Percentiles rank a stretch among this genome's conserved stretches.
Evolutionary conservation across 1,284 basidiomycete species (phyloP).

Genomic region (Naganishia liquefaciens): DNA sequence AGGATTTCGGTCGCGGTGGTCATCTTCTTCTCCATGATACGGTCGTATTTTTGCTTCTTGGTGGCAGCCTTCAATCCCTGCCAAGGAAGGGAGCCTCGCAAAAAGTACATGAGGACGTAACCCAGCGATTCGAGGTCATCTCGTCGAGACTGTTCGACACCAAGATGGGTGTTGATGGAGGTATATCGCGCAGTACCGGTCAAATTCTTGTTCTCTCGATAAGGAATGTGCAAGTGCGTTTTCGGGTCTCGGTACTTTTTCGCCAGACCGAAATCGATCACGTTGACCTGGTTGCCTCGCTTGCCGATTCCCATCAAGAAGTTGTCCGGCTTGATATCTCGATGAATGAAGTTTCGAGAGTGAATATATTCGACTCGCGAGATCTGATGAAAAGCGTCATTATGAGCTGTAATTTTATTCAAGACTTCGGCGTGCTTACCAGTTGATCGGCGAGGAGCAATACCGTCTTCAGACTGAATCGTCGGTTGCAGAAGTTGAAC

Average conservation of each 20-base stretch:
- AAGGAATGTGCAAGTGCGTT: constrained; percentile 98
- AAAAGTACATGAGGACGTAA: constrained; percentile 96
- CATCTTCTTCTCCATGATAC: constrained; percentile 99
- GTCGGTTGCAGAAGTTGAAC: constrained; percentile 99
- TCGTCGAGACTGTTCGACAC: constrained; percentile 93
- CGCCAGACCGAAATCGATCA: constrained; percentile 98
- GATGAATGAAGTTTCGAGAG: constrained; percentile 99
- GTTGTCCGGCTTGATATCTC: constrained; percentile 99
- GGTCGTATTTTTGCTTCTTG: constrained; percentile 99
- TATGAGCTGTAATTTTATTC: constrained; percentile 26
- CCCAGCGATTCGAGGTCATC: constrained; percentile 95
- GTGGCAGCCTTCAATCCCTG: constrained; percentile 97
- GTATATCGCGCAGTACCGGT: constrained; percentile 99
- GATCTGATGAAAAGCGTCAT: constrained; percentile 62
- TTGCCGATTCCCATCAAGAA: constrained; percentile 99
- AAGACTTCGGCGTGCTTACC: constrained; percentile 58
- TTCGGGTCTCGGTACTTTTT: constrained; percentile 99
- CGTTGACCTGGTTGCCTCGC: constrained; percentile 98
- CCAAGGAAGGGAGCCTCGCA: constrained; percentile 93
- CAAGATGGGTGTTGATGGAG: constrained; percentile 98
- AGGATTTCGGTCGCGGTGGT: constrained; percentile 93
- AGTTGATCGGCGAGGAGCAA: constrained; percentile 95
- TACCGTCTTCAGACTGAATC: constrained; percentile 96
- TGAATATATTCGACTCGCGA: constrained; percentile 99
- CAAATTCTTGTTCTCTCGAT: constrained; percentile 99